Evolutionary conservation across 495 filamentous ascomycete genomes (phyloP), one percentile per base, ranked within the genome.

Genomic region (Daldinia vernicosa): DNA sequence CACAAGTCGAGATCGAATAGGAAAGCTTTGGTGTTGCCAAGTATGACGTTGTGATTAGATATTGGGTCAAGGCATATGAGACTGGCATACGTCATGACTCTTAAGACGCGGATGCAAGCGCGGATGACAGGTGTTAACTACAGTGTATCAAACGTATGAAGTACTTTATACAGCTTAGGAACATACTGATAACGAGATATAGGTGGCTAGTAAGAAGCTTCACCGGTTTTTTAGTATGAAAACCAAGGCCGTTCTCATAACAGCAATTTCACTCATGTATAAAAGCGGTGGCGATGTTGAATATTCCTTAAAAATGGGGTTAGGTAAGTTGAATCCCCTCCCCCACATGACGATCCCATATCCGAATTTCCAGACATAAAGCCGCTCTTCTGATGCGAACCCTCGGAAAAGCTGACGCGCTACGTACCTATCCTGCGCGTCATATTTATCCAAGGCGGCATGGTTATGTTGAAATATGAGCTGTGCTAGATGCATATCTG

Each of bases 401-500:
- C 68, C 71, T 65, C 71, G 60, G 69, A 81, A 75, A 51, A 80
- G 40, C 55, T 80, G 58, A 62, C 73, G 78, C 62, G 84, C 67
- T 30, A 81, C 59, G 43, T 79, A 47, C 67, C 75, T 73, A 52
- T 79, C 75, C 24, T 79, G 70, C 71, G 77, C 62, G 77, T 78
- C 78, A 63, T 79, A 67, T 65, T 76, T 67, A 12, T 78, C 54
- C 11, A 22, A 4, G 6, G 24, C 9, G 43, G 43, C 43, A 24
- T 47, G 19, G 43, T 47, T 47, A 47, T 47, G 43, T 47, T 47
- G 43, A 24, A 47, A 47, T 47, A 19, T 47, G 11, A 47, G 22
- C 43, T 47, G 43, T 1, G 43, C 43, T 12, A 47, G 17, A 47
- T 47, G 43, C 43, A 47, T 47, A 8, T 47, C 43, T 2, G 43